A percentile compares a stretch with the other conserved stretches of the same genome.
These are phyloP conservation scores for Fusarium continuum DNA, from an alignment of 2,329 filamentous ascomycete species.

Conservation along the genomic window DNA sequence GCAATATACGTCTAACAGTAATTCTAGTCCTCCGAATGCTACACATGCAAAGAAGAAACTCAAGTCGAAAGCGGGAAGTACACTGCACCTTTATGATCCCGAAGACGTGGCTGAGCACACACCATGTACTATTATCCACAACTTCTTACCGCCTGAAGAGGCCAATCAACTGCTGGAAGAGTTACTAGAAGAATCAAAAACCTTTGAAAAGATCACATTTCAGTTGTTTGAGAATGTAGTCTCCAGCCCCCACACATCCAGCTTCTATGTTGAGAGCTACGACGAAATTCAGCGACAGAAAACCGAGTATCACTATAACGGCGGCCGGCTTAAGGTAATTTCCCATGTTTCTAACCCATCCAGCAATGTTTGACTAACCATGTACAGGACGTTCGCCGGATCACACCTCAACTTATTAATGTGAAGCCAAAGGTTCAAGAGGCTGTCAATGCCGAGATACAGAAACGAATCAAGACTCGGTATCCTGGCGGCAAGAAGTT, in stretches of 20 bases:
- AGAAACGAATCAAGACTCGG: constrained; percentile 70
- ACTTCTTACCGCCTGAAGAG: constrained; percentile 78
- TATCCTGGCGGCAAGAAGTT: constrained; percentile 79
- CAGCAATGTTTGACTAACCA: constrained; percentile 10
- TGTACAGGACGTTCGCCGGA: constrained; percentile 74
- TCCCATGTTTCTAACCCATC: background rate
- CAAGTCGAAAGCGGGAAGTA: constrained; percentile 79
- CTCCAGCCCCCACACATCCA: constrained; percentile 82
- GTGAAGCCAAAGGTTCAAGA: constrained; percentile 76
- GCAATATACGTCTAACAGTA: constrained; percentile 53
- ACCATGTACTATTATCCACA: constrained; percentile 91
- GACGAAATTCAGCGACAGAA: constrained; percentile 76
- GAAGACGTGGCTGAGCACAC: constrained; percentile 83
- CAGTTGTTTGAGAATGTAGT: constrained; percentile 91
- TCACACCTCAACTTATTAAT: constrained; percentile 76
- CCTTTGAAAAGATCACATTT: constrained; percentile 77
- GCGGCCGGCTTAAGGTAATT: constrained; percentile 70
- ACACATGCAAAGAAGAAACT: constrained; percentile 57
- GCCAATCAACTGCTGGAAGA: constrained; percentile 80
- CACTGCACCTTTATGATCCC: constrained; percentile 84
- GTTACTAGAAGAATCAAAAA: constrained; percentile 75
- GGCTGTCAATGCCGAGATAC: constrained; percentile 82
- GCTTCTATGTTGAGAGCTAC: constrained; percentile 81
- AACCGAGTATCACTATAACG: constrained; percentile 87
- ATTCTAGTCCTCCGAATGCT: constrained; percentile 15